Percentiles rank a stretch among this genome's conserved stretches.
Conservation (phyloP, 2,329 filamentous ascomycete genomes). For the Penicillium freii region DNA sequence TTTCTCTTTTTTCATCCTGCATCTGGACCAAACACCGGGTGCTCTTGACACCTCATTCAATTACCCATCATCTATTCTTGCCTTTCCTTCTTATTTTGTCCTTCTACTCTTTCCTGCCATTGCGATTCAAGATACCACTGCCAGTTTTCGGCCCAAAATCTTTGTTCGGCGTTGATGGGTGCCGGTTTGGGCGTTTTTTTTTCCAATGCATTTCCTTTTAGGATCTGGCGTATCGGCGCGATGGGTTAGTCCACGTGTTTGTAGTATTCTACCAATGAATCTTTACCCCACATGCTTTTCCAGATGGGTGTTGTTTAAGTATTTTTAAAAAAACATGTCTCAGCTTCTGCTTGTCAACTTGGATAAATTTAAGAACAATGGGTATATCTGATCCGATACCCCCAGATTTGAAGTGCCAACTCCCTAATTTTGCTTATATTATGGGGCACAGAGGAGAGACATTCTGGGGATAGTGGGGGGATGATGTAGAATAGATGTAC, state of each 20-base stretch:
- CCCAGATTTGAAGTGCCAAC: background rate
- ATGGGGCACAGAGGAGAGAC: background rate
- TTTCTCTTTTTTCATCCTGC: background rate
- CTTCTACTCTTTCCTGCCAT: conserved; percentile 1
- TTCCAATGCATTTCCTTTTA: background rate
- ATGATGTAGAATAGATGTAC: background rate
- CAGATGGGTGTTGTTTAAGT: background rate
- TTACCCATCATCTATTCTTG: background rate
- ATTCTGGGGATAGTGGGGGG: background rate
- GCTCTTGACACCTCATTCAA: background rate
- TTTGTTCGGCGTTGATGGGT: conserved; percentile 9
- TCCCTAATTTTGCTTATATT: background rate
- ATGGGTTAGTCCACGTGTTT: conserved; percentile 6
- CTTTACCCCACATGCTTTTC: background rate
- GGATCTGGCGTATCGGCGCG: conserved; percentile 9
- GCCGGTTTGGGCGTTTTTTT: background rate
- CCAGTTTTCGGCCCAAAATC: conserved; percentile 1
- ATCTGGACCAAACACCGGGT: background rate
- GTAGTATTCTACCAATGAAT: conserved; percentile 7
- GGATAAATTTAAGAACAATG: background rate
- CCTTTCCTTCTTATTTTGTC: background rate
- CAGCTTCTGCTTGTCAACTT: background rate
- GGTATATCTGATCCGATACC: background rate
- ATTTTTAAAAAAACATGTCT: background rate
- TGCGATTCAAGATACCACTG: conserved; percentile 13